These are phyloP conservation scores for Cladosporium sp. DNA, from an alignment of 2,329 filamentous ascomycete species.

Conservation along the genomic window DNA sequence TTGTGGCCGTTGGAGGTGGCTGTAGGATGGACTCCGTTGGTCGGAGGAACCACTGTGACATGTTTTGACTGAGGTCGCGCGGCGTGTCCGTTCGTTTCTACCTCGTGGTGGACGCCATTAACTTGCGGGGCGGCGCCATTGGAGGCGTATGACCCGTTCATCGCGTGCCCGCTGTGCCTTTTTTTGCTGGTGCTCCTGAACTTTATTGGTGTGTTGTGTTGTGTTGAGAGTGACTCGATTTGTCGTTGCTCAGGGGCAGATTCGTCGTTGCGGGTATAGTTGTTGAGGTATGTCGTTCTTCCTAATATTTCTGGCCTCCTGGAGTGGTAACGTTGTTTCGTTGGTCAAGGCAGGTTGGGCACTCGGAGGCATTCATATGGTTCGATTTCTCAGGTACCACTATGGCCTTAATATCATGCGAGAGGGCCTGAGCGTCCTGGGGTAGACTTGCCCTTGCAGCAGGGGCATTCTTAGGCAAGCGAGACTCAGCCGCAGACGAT, in stretches of 20 bases:
- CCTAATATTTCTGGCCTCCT: not conserved
- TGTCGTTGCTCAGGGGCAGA: too few species aligned
- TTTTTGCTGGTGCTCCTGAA: not conserved
- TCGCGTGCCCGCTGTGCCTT: conserved; percentile 5
- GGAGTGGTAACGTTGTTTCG: not conserved
- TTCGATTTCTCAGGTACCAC: conserved; percentile 6
- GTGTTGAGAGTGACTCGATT: too few species aligned
- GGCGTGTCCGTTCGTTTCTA: conserved; percentile 6
- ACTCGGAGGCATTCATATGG: conserved; percentile 4
- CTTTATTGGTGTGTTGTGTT: not conserved
- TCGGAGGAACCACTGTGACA: conserved; percentile 4
- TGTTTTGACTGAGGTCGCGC: conserved; percentile 9
- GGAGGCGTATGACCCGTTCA: conserved; percentile 11
- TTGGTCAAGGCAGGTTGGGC: not conserved
- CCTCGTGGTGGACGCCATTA: conserved; percentile 3
- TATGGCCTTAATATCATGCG: too few species aligned
- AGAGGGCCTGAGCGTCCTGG: conserved; percentile 11
- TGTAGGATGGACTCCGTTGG: not conserved
- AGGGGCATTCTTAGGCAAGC: not conserved
- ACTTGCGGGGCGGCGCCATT: conserved; percentile 8
- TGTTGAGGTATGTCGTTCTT: not conserved
- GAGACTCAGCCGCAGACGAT: not conserved
- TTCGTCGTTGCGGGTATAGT: not conserved
- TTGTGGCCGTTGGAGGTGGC: conserved; percentile 1
- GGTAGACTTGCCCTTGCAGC: not conserved